Evolutionary conservation across 495 filamentous ascomycete species (phyloP).

Genomic region (Penicillium fimorum): DNA sequence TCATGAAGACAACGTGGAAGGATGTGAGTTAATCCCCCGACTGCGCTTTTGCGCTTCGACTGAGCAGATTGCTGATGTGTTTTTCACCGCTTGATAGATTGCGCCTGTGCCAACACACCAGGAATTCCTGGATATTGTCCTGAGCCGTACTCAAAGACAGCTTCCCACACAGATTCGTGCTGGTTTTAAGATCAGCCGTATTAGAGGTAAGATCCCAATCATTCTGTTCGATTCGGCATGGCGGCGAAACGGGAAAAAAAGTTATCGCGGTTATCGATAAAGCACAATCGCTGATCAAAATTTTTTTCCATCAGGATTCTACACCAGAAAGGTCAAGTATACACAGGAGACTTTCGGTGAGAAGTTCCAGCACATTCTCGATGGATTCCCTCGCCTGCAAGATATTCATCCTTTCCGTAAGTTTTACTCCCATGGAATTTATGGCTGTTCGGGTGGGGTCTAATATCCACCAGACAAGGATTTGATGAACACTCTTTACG

Average conservation of each 20-base stretch:
- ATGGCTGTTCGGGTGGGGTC: constrained; percentile 10
- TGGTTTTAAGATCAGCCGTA: constrained; percentile 95
- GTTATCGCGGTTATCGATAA: constrained; percentile 29
- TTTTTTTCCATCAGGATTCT: constrained; percentile 63
- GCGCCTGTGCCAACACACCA: constrained; percentile 88
- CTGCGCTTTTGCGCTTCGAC: not conserved
- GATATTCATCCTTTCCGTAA: constrained; percentile 97
- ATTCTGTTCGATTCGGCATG: not conserved
- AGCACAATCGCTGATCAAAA: constrained; percentile 29
- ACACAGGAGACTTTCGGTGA: constrained; percentile 97
- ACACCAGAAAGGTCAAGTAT: constrained; percentile 97
- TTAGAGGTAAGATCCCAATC: constrained; percentile 57
- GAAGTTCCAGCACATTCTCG: constrained; percentile 83
- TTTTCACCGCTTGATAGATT: constrained; percentile 54
- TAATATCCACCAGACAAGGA: constrained; percentile 60
- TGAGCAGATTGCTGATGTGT: constrained; percentile 21
- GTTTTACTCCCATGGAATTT: constrained; percentile 36
- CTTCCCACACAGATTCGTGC: constrained; percentile 93
- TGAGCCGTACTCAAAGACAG: constrained; percentile 89
- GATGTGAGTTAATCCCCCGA: constrained; percentile 43
- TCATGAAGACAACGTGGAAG: constrained; percentile 74
- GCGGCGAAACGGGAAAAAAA: constrained; percentile 18
- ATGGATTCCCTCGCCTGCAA: constrained; percentile 88
- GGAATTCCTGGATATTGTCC: constrained; percentile 96
- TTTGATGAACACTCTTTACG: constrained; percentile 81